phyloP scores from a whole-genome alignment of 306 rosid species.

The Dalbergia cochinchinensis region DNA sequence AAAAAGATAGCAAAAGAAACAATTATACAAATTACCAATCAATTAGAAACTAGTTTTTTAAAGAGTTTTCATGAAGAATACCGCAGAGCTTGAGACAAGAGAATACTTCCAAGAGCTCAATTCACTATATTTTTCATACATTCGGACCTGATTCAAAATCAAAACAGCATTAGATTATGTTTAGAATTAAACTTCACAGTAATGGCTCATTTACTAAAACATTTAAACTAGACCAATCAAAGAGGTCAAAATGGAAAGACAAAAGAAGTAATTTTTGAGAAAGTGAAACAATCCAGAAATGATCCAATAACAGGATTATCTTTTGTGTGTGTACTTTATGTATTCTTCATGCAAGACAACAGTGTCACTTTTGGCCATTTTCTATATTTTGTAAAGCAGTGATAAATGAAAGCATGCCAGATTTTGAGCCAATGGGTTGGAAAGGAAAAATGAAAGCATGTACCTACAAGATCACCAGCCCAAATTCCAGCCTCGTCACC shows the following conservation, averaged over 20 bases:
- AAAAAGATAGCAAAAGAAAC: conserved; percentile 35
- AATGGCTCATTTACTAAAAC: conserved; percentile 39
- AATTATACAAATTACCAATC: conserved; percentile 39
- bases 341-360: conserved; percentile 16
- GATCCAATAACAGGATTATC: conserved; percentile 26
- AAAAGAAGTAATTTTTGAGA: conserved; percentile 5
- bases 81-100: conserved; percentile 78
- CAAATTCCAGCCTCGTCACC: conserved; percentile 99
- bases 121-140: conserved; percentile 94
- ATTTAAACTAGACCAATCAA: conserved; percentile 33
- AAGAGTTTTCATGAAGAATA: conserved; percentile 43
- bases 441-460: conserved; percentile 73
- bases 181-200: conserved; percentile 38
- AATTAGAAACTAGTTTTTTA: conserved; percentile 28
- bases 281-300: conserved; percentile 37
- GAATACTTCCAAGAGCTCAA: conserved; percentile 80
- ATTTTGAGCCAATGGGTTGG: conserved; percentile 40
- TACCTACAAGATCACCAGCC: conserved; percentile 99
- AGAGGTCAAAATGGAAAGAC: background rate
- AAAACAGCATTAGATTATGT: conserved; percentile 41
- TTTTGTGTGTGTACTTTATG: conserved; percentile 23
- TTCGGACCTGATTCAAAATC: conserved; percentile 75
- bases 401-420: conserved; percentile 19
- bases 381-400: conserved; percentile 6
- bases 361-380: background rate